These are phyloP conservation scores for Cercospora sp. DNA, from an alignment of 2,329 filamentous ascomycete genomes.

Conservation along the genomic window DNA sequence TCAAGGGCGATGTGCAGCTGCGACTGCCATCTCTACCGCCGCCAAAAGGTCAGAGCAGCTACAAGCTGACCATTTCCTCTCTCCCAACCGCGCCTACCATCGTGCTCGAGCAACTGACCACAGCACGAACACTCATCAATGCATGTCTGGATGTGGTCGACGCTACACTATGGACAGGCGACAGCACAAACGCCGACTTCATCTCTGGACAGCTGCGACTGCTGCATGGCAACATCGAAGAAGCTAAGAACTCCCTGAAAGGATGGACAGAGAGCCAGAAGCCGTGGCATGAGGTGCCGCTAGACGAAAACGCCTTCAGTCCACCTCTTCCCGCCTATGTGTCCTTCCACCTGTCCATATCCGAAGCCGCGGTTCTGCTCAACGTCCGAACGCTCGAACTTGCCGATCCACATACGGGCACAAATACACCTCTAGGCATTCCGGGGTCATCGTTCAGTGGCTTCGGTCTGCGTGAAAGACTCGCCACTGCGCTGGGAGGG, in stretches of 20 bases:
- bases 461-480: conserved; percentile 59
- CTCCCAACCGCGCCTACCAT: conserved; percentile 58
- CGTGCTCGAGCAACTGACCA: conserved; percentile 67
- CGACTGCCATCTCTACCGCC: conserved; percentile 68
- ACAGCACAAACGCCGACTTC: conserved; percentile 59
- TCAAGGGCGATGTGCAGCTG: conserved; percentile 81
- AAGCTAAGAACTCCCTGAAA: conserved; percentile 61
- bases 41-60: conserved; percentile 53
- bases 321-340: conserved; percentile 65
- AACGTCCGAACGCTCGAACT: conserved; percentile 69
- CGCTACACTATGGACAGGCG: conserved; percentile 71
- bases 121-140: conserved; percentile 74
- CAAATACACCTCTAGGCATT: conserved; percentile 35
- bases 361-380: conserved; percentile 58
- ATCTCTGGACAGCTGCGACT: conserved; percentile 60
- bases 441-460: conserved; percentile 48
- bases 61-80: conserved; percentile 54
- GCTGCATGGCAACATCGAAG: conserved; percentile 60
- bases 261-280: conserved; percentile 53
- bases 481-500: conserved; percentile 51
- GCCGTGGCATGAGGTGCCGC: conserved; percentile 57
- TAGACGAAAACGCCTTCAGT: conserved; percentile 59
- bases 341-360: conserved; percentile 66
- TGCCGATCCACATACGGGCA: conserved; percentile 36
- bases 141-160: conserved; percentile 80